These are phyloP conservation scores for Bipolaris cookei DNA, from an alignment of 2,329 filamentous ascomycete species.

Conservation along the genomic window DNA sequence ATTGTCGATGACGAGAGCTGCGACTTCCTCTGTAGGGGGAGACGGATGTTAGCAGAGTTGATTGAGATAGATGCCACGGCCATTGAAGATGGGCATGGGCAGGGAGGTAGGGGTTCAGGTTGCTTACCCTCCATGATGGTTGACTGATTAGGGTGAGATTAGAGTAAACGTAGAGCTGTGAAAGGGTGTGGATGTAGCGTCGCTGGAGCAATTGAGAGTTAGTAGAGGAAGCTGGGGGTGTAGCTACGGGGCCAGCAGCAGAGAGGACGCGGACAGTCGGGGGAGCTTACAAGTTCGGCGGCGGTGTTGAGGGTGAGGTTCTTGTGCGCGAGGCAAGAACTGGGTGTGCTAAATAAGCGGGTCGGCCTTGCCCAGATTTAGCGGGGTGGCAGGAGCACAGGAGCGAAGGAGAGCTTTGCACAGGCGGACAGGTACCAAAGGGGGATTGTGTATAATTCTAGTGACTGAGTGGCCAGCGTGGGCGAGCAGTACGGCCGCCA, in stretches of 20 bases:
- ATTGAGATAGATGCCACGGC: slow-evolving; percentile 37
- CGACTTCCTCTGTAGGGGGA: slow-evolving; percentile 87
- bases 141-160: slow-evolving; percentile 55
- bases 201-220: slow-evolving; percentile 41
- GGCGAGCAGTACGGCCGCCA: neutral
- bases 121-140: slow-evolving; percentile 72
- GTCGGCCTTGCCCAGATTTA: slow-evolving; percentile 49
- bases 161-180: slow-evolving; percentile 41
- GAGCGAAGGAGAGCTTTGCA: slow-evolving; percentile 33
- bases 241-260: slow-evolving; percentile 29
- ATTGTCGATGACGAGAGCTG: slow-evolving; percentile 99
- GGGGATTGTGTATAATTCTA: slow-evolving; percentile 16
- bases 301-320: slow-evolving; percentile 45
- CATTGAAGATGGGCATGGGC: slow-evolving; percentile 25
- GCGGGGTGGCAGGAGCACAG: slow-evolving; percentile 43
- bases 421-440: slow-evolving; percentile 25
- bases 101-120: slow-evolving; percentile 45
- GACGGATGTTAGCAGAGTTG: slow-evolving; percentile 45
- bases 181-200: slow-evolving; percentile 39
- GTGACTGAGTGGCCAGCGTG: slow-evolving; percentile 4
- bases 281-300: slow-evolving; percentile 44
- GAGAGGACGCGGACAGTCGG: slow-evolving; percentile 32
- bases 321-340: slow-evolving; percentile 51
- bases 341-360: slow-evolving; percentile 53
- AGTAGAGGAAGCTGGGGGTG: slow-evolving; percentile 35